Percentiles rank a stretch among this genome's conserved stretches.
Conservation (phyloP, 2,329 filamentous ascomycete genomes). For the Claviceps maximensis region DNA sequence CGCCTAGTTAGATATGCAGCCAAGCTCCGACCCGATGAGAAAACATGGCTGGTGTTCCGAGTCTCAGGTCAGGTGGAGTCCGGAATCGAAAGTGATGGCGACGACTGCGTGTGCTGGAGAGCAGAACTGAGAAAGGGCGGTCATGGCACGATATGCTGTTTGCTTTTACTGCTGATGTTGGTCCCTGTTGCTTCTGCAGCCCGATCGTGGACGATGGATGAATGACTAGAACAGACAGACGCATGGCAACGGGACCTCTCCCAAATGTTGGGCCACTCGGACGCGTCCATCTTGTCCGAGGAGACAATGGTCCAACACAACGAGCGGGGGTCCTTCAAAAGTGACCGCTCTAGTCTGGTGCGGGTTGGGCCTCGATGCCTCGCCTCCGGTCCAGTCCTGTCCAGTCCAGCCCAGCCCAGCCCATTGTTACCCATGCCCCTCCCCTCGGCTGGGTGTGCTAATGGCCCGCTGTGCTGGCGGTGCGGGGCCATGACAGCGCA, state of each 20-base stretch:
- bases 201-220: not conserved
- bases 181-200: not conserved
- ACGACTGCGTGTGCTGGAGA: not conserved
- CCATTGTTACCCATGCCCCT: no score
- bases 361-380: constrained; percentile 9
- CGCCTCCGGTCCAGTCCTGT: no score
- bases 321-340: constrained; percentile 3
- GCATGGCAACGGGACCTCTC: not conserved
- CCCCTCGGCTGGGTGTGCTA: not conserved
- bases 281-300: constrained; percentile 6
- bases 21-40: not conserved
- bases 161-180: not conserved
- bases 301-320: constrained; percentile 6
- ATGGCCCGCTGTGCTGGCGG: constrained; percentile 2
- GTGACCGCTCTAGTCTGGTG: not conserved
- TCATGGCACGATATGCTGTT: not conserved
- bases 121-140: not conserved
- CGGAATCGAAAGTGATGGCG: not conserved
- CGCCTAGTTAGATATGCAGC: not conserved
- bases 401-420: no score
- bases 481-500: constrained; percentile 1
- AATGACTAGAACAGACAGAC: not conserved
- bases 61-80: not conserved
- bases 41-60: not conserved
- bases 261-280: not conserved